A percentile compares a stretch with the other conserved stretches of the same genome.
Conservation (phyloP, 2,329 filamentous ascomycete species). For the Claviceps quebecensis region DNA sequence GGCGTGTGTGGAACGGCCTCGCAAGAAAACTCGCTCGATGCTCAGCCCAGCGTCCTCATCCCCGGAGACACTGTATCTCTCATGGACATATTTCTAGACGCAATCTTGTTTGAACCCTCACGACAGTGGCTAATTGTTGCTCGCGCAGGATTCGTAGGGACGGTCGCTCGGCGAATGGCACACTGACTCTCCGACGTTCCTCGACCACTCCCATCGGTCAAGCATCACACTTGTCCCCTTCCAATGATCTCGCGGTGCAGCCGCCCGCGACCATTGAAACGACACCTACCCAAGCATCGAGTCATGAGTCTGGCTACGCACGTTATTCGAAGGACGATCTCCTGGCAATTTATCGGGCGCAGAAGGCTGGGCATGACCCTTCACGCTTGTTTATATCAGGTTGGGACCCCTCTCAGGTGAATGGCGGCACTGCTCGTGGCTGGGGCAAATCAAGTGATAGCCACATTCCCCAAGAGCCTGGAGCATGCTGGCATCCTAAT, state of each 20-base stretch:
- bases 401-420: constrained; percentile 66
- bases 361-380: constrained; percentile 37
- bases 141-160: constrained; percentile 42
- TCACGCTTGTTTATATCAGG: constrained; percentile 56
- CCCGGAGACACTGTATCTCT: neutral
- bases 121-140: neutral
- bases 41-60: neutral
- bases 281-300: constrained; percentile 18
- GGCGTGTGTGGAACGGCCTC: neutral
- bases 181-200: constrained; percentile 49
- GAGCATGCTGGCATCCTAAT: constrained; percentile 75
- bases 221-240: constrained; percentile 22
- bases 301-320: constrained; percentile 27
- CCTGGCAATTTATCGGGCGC: constrained; percentile 52
- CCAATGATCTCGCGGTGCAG: constrained; percentile 26
- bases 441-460: constrained; percentile 71
- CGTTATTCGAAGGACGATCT: constrained; percentile 72
- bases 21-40: neutral
- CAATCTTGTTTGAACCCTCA: neutral
- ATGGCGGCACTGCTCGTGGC: constrained; percentile 45
- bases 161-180: constrained; percentile 45
- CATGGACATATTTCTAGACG: neutral
- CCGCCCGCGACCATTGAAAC: constrained; percentile 20
- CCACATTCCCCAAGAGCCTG: constrained; percentile 65
- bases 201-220: constrained; percentile 41